Evolutionary conservation across 2,329 filamentous ascomycete genomes (phyloP), one percentile per base, ranked within the genome.

Genomic region (Paecilomyces sp.): DNA sequence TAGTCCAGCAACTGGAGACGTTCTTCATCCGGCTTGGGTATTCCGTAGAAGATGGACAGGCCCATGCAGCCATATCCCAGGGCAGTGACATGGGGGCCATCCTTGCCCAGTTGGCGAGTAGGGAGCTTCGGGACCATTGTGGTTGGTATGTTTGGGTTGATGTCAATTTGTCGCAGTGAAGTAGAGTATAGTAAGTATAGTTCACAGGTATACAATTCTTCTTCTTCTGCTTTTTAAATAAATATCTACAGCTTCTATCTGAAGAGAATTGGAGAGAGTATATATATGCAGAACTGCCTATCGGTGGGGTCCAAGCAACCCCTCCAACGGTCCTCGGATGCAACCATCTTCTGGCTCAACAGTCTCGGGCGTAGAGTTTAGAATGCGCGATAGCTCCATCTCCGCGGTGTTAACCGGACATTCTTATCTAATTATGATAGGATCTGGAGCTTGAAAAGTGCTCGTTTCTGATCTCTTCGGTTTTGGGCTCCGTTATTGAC

Each of bases 1-100:
- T 68, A 62, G 55, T 69, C 67, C 36, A 70, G 61, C 5, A 84
- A 58, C 8, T 75, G 74, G 58, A 82, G 75, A 24, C 81, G 77
- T 63, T 82, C 79, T 28, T 74, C 68, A 60, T 83, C 80, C 1
- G 79, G 74, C 65, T 78, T 78, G 4, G 73, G 66, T 6, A 65
- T 62, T 56, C 80, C 80, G 62, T 83, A 83, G 67, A 78, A 79
- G 54, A 70, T 66, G 18, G 63, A 66, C 12, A 74, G 64, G 15
- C 68, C 66, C 65, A 68, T 67, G 11, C 56, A 41, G 28, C 67
- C 67, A 50, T 61, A 67, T 53, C 67, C 71, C 4, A 72, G 59
- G 12, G 63, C 66, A 1, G 67, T 64, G 50, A 73, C 67, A 58
- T 68, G 59, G 24, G 71, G 71, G 12, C 71, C 71, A 62, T 69